phyloP scores from a whole-genome alignment of 495 filamentous ascomycete species.

The Corynascus novoguineensis region DNA sequence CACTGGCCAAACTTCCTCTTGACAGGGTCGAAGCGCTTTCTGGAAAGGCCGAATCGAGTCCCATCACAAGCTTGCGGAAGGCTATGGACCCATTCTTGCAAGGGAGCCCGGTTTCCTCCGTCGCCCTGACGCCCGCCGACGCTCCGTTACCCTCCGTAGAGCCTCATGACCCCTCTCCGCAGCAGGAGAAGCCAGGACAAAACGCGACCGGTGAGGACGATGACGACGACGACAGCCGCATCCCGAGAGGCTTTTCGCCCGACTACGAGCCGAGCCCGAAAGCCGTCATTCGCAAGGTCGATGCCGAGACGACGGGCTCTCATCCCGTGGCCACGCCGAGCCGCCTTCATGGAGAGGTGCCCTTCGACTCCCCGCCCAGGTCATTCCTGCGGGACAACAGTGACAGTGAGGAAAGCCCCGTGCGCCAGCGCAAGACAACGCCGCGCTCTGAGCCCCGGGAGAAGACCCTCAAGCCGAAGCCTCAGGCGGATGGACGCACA shows the following conservation, averaged over 20 bases:
- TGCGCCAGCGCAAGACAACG: constrained; percentile 17
- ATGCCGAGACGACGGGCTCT: constrained; percentile 20
- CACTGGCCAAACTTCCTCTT: constrained; percentile 27
- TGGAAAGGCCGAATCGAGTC: constrained; percentile 48
- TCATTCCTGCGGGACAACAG: constrained; percentile 38
- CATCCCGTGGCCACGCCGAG: constrained; percentile 18
- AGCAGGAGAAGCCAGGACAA: neutral
- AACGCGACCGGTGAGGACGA: constrained; percentile 23
- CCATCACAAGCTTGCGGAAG: constrained; percentile 80
- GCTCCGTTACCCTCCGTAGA: constrained; percentile 16
- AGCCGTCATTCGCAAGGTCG: constrained; percentile 55
- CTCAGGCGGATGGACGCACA: constrained; percentile 15
- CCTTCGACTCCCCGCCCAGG: constrained; percentile 23
- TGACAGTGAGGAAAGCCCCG: constrained; percentile 34
- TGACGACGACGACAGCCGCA: constrained; percentile 28
- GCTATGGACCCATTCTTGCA: constrained; percentile 85
- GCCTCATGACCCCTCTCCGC: neutral
- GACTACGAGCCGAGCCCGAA: constrained; percentile 57
- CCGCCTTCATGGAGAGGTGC: constrained; percentile 14
- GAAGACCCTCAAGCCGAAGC: constrained; percentile 19
- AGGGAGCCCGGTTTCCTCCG: constrained; percentile 24
- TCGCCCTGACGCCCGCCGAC: constrained; percentile 18
- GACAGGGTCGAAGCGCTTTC: constrained; percentile 27
- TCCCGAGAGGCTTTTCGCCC: constrained; percentile 54
- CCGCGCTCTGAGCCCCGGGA: constrained; percentile 15